Evolutionary conservation across 495 filamentous ascomycete species (phyloP).

Genomic region (Oleoguttula mirabilis): DNA sequence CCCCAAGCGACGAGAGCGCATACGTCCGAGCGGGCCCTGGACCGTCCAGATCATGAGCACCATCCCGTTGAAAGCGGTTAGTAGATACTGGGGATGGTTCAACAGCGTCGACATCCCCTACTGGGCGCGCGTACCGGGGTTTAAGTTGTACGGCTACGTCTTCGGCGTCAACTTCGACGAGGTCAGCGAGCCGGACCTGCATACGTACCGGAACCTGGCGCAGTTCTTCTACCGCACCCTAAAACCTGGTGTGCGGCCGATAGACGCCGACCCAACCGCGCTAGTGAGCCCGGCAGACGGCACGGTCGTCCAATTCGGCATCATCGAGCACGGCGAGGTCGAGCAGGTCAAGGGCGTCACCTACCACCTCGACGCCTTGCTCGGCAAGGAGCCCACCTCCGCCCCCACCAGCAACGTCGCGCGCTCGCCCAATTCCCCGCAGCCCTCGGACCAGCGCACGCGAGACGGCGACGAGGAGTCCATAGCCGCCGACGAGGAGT

Average conservation of each 20-base stretch:
- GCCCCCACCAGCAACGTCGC: slow-evolving; percentile 28
- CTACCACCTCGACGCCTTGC: slow-evolving; percentile 83
- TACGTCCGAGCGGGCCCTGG: slow-evolving; percentile 83
- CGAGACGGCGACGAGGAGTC: slow-evolving; percentile 44
- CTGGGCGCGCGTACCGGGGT: slow-evolving; percentile 84
- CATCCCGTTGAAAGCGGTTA: slow-evolving; percentile 84
- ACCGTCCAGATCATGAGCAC: slow-evolving; percentile 95
- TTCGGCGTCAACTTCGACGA: slow-evolving; percentile 93
- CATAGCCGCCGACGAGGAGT: slow-evolving; percentile 72
- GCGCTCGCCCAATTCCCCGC: slow-evolving; percentile 19
- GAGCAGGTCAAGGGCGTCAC: slow-evolving; percentile 99
- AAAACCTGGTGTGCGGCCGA: slow-evolving; percentile 77
- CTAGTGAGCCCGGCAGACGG: slow-evolving; percentile 84
- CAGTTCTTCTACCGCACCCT: slow-evolving; percentile 94
- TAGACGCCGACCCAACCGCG: slow-evolving; percentile 67
- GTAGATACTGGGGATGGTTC: slow-evolving; percentile 85
- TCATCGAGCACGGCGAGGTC: slow-evolving; percentile 84
- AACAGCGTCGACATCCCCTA: slow-evolving; percentile 88
- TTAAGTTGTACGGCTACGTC: slow-evolving; percentile 79
- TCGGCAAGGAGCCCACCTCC: slow-evolving; percentile 49
- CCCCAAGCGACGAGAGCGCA: slow-evolving; percentile 29
- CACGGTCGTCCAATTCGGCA: slow-evolving; percentile 79
- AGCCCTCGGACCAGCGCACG: slow-evolving; percentile 19
- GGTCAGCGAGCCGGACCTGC: slow-evolving; percentile 74
- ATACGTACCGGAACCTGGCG: slow-evolving; percentile 80